Base-by-base conservation (phyloP, 176 grass and related monocot genomes). In the Rhipidocladum racemiflorum region DNA sequence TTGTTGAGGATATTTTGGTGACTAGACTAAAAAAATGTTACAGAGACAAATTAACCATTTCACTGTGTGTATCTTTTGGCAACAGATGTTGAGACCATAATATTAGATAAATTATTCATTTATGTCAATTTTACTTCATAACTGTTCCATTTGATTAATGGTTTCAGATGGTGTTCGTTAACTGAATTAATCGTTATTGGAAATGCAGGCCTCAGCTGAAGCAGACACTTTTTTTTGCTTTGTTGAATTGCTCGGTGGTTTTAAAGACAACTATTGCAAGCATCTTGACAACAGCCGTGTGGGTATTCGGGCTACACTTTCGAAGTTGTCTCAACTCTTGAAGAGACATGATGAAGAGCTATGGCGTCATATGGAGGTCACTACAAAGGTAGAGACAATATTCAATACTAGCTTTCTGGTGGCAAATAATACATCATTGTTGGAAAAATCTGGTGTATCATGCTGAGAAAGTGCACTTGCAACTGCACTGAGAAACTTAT, bases 341-440 rank as follows among this genome's bases (percentile, higher is more conserved):
- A 98, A 95, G 90, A 83, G 70, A 20, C 90, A 98, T 91, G 95
- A 98, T 85, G 89, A 87, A 86, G 95, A 98, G 57, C 95, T 98
- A 43, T 95, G 95, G 95, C 84, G 89, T 24, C 90, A 98, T 72
- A 86, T 98, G 88, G 95, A 98, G 40, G 76, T 82, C 69, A 82
- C 84, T 39, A 87, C 76, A 17, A 91, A 94, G 89, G 92, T 94
- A 87, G 18, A 87, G 18, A 56, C n/a, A 55, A 65, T 85, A 17
- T 62, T 54, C 6, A 42, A 46, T 62, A 29, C 13, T 71, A 40
- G 45, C 21, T 83, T 70, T 65, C 49, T 74, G 13, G 15, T 68
- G 56, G n/a, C 51, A 56, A 59, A 27, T 57, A 65, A 39, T 63
- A 53, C 56, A 20, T 43, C 40, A 29, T 32, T 79, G 60, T n/a